Percentiles rank a stretch among this genome's conserved stretches.
These are phyloP conservation scores for Cutaneotrichosporon cutaneum DNA, from an alignment of 1,284 basidiomycete genomes.

Conservation along the genomic window DNA sequence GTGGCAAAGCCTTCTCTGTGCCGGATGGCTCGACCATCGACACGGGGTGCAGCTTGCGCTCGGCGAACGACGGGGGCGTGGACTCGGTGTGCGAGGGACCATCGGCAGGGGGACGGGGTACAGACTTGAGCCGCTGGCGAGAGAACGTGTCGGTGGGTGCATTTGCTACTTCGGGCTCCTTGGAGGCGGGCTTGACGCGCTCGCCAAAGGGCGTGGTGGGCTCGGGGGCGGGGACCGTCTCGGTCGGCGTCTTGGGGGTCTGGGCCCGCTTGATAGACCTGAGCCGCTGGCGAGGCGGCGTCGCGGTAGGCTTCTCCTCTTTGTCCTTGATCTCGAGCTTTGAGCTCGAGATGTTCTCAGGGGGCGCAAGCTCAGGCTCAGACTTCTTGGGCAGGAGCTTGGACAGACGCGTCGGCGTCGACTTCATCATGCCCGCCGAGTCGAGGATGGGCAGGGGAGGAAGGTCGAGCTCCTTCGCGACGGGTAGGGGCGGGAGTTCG, in stretches of 20 bases:
- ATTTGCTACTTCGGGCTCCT: background rate
- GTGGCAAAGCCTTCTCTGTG: background rate
- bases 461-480: constrained; percentile 6
- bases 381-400: constrained; percentile 8
- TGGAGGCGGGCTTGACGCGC: background rate
- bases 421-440: background rate
- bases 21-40: constrained; percentile 10
- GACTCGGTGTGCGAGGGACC: background rate
- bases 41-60: constrained; percentile 7
- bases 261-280: background rate
- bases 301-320: background rate
- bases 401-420: constrained; percentile 4
- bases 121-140: constrained; percentile 5
- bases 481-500: constrained; percentile 19
- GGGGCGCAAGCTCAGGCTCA: background rate
- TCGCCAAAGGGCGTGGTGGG: constrained; percentile 9
- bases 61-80: background rate
- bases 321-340: constrained; percentile 1
- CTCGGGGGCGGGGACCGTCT: background rate
- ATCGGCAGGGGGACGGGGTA: background rate
- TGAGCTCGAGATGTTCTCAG: background rate
- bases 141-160: background rate
- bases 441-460: constrained; percentile 9
- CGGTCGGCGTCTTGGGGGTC: background rate
- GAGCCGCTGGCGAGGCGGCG: background rate